Conservation (phyloP, 2,329 filamentous ascomycete genomes). For the Acrocalymma vagum region DNA sequence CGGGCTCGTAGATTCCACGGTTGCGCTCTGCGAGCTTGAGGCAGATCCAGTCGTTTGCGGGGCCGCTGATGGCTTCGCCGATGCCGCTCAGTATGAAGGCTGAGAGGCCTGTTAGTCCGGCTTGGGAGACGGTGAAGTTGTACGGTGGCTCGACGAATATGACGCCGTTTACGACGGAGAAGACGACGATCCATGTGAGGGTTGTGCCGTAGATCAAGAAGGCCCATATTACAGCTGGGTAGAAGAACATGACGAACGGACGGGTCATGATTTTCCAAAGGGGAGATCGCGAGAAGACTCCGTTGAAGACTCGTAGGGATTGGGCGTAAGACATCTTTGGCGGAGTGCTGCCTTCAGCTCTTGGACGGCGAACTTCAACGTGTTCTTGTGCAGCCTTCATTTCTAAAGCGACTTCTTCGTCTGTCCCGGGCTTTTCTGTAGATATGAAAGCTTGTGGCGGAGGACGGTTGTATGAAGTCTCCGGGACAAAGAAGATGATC, state of each 20-base stretch:
- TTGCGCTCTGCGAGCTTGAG: constrained; percentile 76
- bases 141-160: constrained; percentile 39
- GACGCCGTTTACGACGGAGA: constrained; percentile 32
- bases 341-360: constrained; percentile 26
- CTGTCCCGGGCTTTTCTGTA: too few species aligned
- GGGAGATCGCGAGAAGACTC: too few species aligned
- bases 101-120: constrained; percentile 32
- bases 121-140: constrained; percentile 31
- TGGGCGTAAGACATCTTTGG: too few species aligned
- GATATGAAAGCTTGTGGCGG: constrained; percentile 73
- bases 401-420: too few species aligned
- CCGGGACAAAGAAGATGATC: constrained; percentile 80
- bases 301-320: too few species aligned
- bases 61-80: constrained; percentile 74
- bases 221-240: constrained; percentile 35
- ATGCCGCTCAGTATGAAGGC: constrained; percentile 82
- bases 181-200: constrained; percentile 35
- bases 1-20: constrained; percentile 84
- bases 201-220: constrained; percentile 34
- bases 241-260: constrained; percentile 41
- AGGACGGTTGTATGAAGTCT: constrained; percentile 79
- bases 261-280: constrained; percentile 35
- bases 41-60: constrained; percentile 76
- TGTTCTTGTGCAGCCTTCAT: constrained; percentile 1
- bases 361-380: constrained; percentile 8